phyloP scores from a whole-genome alignment of 1,284 basidiomycete species.

The Leccinum fallax region DNA sequence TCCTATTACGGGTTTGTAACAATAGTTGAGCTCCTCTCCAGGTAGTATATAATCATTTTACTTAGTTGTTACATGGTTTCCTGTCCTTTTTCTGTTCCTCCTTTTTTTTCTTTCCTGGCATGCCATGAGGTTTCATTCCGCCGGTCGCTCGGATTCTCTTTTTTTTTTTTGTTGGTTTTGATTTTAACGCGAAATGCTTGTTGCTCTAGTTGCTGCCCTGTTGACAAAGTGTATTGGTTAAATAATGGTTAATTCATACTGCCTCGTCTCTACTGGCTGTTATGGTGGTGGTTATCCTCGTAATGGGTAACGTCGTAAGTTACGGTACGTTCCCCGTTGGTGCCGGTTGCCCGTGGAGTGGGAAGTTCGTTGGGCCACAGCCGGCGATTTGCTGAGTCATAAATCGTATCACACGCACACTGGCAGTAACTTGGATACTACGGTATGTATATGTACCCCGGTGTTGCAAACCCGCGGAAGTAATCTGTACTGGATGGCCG shows the following conservation, averaged over 20 bases:
- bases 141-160: neutral
- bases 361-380: neutral
- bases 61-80: constrained; percentile 13
- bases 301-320: neutral
- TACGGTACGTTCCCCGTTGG: neutral
- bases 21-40: constrained; percentile 27
- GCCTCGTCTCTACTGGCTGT: neutral
- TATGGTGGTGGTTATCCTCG: neutral
- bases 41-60: constrained; percentile 33
- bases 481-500: too few species aligned
- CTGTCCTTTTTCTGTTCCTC: neutral
- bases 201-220: neutral
- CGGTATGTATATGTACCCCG: too few species aligned
- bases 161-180: neutral
- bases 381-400: neutral
- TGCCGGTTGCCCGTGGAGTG: neutral
- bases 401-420: neutral
- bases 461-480: too few species aligned
- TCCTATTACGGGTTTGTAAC: constrained; percentile 36
- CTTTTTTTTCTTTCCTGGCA: neutral
- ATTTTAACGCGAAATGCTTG: constrained; percentile 2
- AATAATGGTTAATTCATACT: neutral
- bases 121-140: neutral
- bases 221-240: neutral
- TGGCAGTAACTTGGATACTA: neutral